Percentiles rank a stretch among this genome's conserved stretches.
Conservation (phyloP, 495 filamentous ascomycete genomes). For the Ramalina intermedia region DNA sequence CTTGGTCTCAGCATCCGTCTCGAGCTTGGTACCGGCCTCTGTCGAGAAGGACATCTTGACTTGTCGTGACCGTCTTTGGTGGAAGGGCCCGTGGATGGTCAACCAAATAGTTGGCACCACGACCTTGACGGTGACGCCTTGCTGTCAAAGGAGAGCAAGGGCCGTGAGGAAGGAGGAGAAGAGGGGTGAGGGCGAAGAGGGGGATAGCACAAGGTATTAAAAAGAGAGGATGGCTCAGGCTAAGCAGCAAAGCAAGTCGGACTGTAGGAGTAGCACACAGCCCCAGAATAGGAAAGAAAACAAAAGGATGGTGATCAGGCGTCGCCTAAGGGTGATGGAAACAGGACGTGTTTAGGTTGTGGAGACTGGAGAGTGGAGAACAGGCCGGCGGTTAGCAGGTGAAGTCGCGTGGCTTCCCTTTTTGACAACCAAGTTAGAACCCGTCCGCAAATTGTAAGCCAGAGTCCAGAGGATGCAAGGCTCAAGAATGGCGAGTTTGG, state of each 20-base stretch:
- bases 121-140: constrained; percentile 14
- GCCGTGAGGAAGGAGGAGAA: constrained; percentile 8
- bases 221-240: constrained; percentile 1
- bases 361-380: background rate
- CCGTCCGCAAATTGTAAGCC: background rate
- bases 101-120: constrained; percentile 10
- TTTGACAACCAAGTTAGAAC: background rate
- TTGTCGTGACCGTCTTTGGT: constrained; percentile 2
- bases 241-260: background rate
- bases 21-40: constrained; percentile 1
- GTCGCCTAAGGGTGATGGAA: background rate
- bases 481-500: background rate
- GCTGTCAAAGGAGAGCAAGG: constrained; percentile 12
- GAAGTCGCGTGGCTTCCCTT: too few relatives aligned
- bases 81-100: constrained; percentile 3
- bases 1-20: background rate
- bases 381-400: constrained; percentile 16
- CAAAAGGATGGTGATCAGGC: background rate
- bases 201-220: constrained; percentile 4
- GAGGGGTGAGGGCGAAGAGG: background rate
- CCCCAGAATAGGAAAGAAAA: background rate
- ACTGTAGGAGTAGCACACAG: background rate
- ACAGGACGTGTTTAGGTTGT: background rate
- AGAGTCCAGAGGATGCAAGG: background rate
- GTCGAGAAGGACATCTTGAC: constrained; percentile 10